Evolutionary conservation across 2,329 filamentous ascomycete genomes (phyloP), one percentile per base, ranked within the genome.

Genomic region (Calonectria leucothoes): DNA sequence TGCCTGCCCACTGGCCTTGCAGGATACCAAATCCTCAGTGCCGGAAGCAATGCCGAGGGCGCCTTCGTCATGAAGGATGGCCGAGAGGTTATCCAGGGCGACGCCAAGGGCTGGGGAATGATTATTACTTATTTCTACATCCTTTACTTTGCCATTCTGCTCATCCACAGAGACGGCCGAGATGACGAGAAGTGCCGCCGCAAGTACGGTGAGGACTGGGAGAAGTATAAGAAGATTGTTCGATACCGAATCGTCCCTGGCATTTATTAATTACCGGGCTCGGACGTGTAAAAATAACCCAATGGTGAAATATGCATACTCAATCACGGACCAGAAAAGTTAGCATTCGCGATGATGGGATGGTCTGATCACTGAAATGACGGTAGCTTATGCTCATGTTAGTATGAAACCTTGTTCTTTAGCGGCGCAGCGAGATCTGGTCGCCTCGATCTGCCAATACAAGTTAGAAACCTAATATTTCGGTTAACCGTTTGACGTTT

Each of bases 191-290:
- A 98, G 88, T 98, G 96, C 84, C 88, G 90, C 75, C 91, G 91
- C 82, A 98, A 98, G 89, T 98, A 98, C 81, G 96, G 96, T 31
- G 93, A 93, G 78, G 95, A 98, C 82, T 98, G 96, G 96, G 91
- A 95, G 75, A 91, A 92, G 85, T 98, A 98, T 85, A 95, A 94
- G 84, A 92, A 93, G 84, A 90, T 92, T 82, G 96, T 98, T 55
- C 92, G 89, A 73, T 98, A 91, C 84, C 91, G 93, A 82, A 97
- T 98, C 78, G 85, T 98, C 49, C 96, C 96, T 7, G 94, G 94
- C 42, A 87, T 98, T 23, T 98, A 98, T 86, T 98, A 83, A 77
- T 71, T 66, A 12, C 29, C 55, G 27, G 20, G 8, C 59, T 48
- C 37, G n/a, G 59, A 10, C 25, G 49, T 71, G 51, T 51, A 55